Evolutionary conservation across 345 rosid genomes (phyloP).

Genomic region (Angophora floribunda): DNA sequence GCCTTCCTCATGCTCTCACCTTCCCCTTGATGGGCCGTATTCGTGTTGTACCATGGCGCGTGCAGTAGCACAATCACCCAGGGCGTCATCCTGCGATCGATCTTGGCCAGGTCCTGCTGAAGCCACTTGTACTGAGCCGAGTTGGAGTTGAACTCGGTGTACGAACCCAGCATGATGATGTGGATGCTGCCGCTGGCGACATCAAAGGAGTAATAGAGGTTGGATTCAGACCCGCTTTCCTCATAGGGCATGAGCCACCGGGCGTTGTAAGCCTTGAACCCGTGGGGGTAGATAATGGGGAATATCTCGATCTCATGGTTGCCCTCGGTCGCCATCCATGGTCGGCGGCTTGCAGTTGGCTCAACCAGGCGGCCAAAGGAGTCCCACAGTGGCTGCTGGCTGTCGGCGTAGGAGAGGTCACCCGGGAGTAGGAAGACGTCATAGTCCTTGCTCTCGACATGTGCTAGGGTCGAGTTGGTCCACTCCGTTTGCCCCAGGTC

Average conservation of each 20-base stretch:
- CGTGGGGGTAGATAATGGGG: conserved; percentile 53
- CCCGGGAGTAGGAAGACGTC: conserved; percentile 76
- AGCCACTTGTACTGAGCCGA: conserved; percentile 83
- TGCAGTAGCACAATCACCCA: conserved; percentile 75
- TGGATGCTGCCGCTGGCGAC: conserved; percentile 48
- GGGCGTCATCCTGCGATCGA: conserved; percentile 65
- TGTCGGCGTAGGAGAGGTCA: conserved; percentile 75
- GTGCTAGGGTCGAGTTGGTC: conserved; percentile 60
- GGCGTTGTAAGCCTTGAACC: conserved; percentile 69
- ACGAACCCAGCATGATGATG: conserved; percentile 66
- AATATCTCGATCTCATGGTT: conserved; percentile 76
- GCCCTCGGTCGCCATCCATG: conserved; percentile 97
- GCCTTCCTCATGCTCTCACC: conserved; percentile 77
- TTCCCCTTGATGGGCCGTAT: conserved; percentile 79
- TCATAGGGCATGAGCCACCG: conserved; percentile 85
- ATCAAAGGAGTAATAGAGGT: conserved; percentile 80
- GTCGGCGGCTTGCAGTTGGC: conserved; percentile 64
- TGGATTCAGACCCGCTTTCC: conserved; percentile 68
- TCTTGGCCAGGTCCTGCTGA: conserved; percentile 36
- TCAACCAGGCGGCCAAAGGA: conserved; percentile 85
- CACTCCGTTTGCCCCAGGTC: conserved; percentile 95
- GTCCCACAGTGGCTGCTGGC: conserved; percentile 76
- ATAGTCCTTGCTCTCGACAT: conserved; percentile 38
- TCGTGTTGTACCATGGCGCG: conserved; percentile 91
- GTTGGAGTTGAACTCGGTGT: conserved; percentile 38